Conservation (phyloP, 1,284 basidiomycete species). For the Stygiomarasmius scandens region DNA sequence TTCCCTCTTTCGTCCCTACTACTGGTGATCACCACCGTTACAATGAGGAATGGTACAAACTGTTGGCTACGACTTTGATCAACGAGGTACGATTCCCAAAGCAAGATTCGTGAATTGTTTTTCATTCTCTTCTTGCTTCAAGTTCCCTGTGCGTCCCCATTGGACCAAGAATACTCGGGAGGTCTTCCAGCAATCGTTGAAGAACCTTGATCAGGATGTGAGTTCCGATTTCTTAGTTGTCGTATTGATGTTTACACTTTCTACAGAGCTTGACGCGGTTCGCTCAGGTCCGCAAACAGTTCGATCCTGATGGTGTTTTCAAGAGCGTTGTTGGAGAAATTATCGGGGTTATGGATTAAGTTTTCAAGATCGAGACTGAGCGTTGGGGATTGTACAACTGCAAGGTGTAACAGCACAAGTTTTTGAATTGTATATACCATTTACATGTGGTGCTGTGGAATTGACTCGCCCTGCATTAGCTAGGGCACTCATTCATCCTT, state of each 20-base stretch:
- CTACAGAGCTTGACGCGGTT: conserved; percentile 33
- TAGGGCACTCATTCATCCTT: not conserved
- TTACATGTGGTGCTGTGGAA: too few species aligned
- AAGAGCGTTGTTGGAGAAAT: conserved; percentile 38
- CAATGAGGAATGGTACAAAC: conserved; percentile 35
- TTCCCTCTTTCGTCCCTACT: conserved; percentile 35
- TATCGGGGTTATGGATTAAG: conserved; percentile 27
- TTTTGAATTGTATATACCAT: too few species aligned
- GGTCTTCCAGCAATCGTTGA: conserved; percentile 29
- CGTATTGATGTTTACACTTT: not conserved
- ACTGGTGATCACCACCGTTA: conserved; percentile 36
- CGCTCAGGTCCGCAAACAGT: conserved; percentile 30
- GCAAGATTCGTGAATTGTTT: not conserved
- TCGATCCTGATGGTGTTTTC: conserved; percentile 36
- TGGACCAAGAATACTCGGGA: conserved; percentile 39
- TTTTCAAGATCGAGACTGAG: not conserved
- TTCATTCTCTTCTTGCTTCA: not conserved
- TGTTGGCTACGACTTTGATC: conserved; percentile 32
- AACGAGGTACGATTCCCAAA: conserved; percentile 29
- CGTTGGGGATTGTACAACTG: too few species aligned
- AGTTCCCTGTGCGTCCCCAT: conserved; percentile 39
- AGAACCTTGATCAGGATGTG: conserved; percentile 36
- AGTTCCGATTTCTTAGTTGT: conserved; percentile 10
- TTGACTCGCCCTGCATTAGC: too few species aligned
- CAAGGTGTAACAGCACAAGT: too few species aligned